Evolutionary conservation across 495 filamentous ascomycete species (phyloP), one percentile per base, ranked within the genome.

Genomic region (Halenospora varia): DNA sequence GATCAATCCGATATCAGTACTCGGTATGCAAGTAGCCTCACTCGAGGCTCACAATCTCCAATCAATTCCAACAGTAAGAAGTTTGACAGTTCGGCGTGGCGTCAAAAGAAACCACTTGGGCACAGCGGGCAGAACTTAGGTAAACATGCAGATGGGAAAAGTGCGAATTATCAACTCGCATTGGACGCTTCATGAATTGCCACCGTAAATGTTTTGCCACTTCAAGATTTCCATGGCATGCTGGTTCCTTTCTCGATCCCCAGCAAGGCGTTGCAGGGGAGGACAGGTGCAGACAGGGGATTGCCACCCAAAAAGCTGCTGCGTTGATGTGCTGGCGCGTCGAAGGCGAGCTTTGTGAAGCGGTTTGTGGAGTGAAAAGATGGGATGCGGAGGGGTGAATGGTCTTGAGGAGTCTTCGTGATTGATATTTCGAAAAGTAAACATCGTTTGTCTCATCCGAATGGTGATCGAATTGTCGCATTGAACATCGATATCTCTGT

Each of bases 171-270:
- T 4, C 29, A 13, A 35, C 13, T 35, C 6, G 29, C 29, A 35
- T 35, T 35, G 13, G 29, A 35, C 29, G 13, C 13, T 13, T 13
- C 13, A 35, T 4, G 13, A 6, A 4, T 35, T 35, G 29, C 29
- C 29, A 35, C 29, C 13, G 29, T 13, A 35, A 35, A 35, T 35
- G 29, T 13, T 35, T 35, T 35, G 29, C 25, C n/a, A 50, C 41
- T 56, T 50, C 54, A 50, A 50, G 54, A 50, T 42, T 56, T 56
- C 47, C 17, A 56, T 56, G 44, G 20, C 54, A 50, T 17, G 45
- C 17, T 46, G 49, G 13, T 4, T 17, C 10, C 19, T 24, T 25
- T 25, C 23, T 17, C 22, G 25, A 13, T 25, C 24, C 29, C 20
- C 10, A 22, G 20, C 47, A 25, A 13, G 29, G 29, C 29, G 29